These are phyloP conservation scores for Spergularia marina DNA, from an alignment of 148 eudicot species.

Conservation along the genomic window DNA sequence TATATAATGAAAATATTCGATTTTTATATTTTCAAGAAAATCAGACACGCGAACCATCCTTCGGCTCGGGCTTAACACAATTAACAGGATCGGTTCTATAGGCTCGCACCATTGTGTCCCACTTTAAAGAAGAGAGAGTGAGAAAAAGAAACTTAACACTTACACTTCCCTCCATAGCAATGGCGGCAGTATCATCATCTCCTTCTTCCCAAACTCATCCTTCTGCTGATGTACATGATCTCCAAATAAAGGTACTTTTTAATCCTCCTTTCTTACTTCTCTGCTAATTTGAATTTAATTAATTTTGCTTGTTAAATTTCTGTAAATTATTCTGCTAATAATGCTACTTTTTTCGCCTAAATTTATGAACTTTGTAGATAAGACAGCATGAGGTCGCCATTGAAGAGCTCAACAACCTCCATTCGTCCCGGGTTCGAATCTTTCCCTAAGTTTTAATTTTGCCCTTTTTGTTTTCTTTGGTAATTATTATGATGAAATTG, in stretches of 20 bases:
- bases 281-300: neutral
- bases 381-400: constrained; percentile 67
- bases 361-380: constrained; percentile 33
- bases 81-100: too few relatives aligned
- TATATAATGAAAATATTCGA: too few relatives aligned
- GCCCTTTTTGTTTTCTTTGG: neutral
- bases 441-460: neutral
- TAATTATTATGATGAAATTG: neutral
- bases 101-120: too few relatives aligned
- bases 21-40: too few relatives aligned
- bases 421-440: constrained; percentile 49
- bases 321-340: neutral
- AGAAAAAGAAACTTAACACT: neutral
- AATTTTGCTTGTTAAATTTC: neutral
- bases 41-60: too few relatives aligned
- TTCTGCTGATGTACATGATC: constrained; percentile 14
- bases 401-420: constrained; percentile 60
- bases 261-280: neutral
- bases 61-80: too few relatives aligned
- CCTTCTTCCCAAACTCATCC: constrained; percentile 10
- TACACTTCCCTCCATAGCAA: neutral
- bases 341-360: neutral
- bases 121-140: neutral
- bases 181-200: constrained; percentile 25
- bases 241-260: constrained; percentile 15